Evolutionary conservation across 208 protist genomes (phyloP), one percentile per base, ranked within the genome.

Genomic region (Herpetomonas muscarum): DNA sequence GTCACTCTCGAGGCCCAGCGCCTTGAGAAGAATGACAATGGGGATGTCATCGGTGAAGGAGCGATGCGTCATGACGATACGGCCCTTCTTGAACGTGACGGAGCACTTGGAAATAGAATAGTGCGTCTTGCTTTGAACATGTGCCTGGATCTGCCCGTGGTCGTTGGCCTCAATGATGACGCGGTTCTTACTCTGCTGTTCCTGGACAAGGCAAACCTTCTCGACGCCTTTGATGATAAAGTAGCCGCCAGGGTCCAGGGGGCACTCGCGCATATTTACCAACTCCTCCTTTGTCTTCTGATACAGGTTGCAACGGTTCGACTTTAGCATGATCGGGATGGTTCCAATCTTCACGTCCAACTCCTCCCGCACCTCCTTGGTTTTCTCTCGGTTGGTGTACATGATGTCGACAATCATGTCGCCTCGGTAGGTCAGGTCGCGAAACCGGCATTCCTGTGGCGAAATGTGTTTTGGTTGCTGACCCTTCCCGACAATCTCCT

Each of bases 251-350:
- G 98, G 97, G 69, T 99, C 99, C 10, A 99, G 62, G 9, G 97
- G 93, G 79, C 98, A 99, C 81, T 99, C 98, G n/a, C 92, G 82
- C 55, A 99, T 75, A 22, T 70, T 59, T 26, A 98, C 82, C 21
- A 99, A 74, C 73, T 99, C 88, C 46, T 93, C 89, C 7, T 87
- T 67, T 7, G 64, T 87, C 67, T 97, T 96, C 2, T 79, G 76
- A 42, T 75, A 77, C 0, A 99, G 69, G 25, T 99, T 90, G 74
- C 99, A 99, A 37, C 94, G 86, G n/a, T 76, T 87, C 31, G 90
- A 98, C 28, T 97, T 87, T 12, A 99, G 86, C 99, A 99, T 99
- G 22, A 99, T 99, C 0, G 99, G 99, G 58, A 99, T 98, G 22
- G 89, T 85, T 0, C 98, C 98, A 70, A 99, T 99, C 32, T 74